Evolutionary conservation across 768 basidiomycete genomes (phyloP), one percentile per base, ranked within the genome.

Genomic region (Clitopilus hobsonii): DNA sequence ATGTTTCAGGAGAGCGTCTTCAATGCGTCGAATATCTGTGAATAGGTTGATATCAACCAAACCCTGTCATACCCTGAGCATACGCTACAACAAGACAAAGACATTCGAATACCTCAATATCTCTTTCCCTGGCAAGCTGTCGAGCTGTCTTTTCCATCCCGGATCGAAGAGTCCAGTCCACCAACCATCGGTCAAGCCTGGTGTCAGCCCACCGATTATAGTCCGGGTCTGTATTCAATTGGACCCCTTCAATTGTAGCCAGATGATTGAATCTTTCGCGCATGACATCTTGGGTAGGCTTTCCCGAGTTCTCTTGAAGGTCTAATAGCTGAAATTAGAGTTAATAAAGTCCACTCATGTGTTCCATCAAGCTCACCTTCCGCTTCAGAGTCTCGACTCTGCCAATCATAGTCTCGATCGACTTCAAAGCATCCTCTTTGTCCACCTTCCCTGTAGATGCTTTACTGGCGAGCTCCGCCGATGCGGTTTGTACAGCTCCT

Each of bases 21-120:
- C 94, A 60, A 98, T 95, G 55, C 88, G 82, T 29, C 79, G 81
- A 51, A 98, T 91, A 57, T 97, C 94, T 59, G 83, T 85, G 69
- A 97, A 98, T 18, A 98, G 77, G 53, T 95, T 91, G 41, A 95
- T 85, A 66, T 98, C 95, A 26, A 94, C 93, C 3, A 96, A 78
- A 32, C 82, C 84, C 93, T 95, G 60, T 50, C 29, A 53, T 54
- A 26, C 47, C 45, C 52, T 27, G 38, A 30, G 23, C 29, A 52
- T 45, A 32, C 49, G 25, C 14, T 29, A 16, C 38, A 20, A 20
- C 5, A 20, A 49, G 22, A 10, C 25, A 25, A 8, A 28, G 27
- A 16, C 7, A 47, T 1, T 32, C 1, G 13, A 82, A 61, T 67
- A 90, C 92, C 75, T 94, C 89, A 56, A 98, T 89, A 18, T 78